These are phyloP conservation scores for Penicillium sp. DNA, from an alignment of 2,329 filamentous ascomycete genomes.

Conservation along the genomic window DNA sequence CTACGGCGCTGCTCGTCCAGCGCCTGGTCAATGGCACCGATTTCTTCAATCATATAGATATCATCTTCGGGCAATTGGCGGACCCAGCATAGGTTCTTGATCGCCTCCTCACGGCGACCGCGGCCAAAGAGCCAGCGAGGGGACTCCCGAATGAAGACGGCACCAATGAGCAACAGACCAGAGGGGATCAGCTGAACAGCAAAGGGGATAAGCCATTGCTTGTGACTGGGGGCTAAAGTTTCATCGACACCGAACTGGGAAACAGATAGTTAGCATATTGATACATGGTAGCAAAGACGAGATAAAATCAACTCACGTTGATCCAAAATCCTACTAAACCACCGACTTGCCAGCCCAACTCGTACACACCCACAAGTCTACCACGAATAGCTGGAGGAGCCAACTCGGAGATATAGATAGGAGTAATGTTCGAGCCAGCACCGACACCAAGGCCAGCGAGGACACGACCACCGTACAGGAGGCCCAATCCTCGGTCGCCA, in stretches of 20 bases:
- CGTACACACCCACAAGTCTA: constrained; percentile 60
- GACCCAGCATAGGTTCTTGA: constrained; percentile 53
- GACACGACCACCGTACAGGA: constrained; percentile 59
- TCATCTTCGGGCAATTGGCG: constrained; percentile 44
- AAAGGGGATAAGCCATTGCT: constrained; percentile 47
- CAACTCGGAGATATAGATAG: constrained; percentile 62
- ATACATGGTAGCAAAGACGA: neutral
- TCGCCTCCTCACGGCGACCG: constrained; percentile 67
- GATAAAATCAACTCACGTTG: constrained; percentile 32
- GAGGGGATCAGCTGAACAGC: constrained; percentile 44
- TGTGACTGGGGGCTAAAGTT: constrained; percentile 34
- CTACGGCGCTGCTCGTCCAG: constrained; percentile 64
- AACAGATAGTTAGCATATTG: constrained; percentile 7
- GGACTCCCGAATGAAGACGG: constrained; percentile 64
- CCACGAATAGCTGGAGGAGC: constrained; percentile 61
- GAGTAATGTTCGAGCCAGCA: constrained; percentile 58
- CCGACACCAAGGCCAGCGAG: constrained; percentile 60
- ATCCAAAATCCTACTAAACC: constrained; percentile 56
- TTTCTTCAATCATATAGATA: constrained; percentile 72
- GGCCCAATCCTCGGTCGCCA: constrained; percentile 61
- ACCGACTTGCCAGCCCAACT: constrained; percentile 57
- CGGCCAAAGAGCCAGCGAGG: constrained; percentile 71
- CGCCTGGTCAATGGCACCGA: constrained; percentile 69
- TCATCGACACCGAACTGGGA: constrained; percentile 55
- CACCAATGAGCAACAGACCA: constrained; percentile 52